Evolutionary conservation across 176 grass and related monocot species (phyloP), one percentile per base, ranked within the genome.

Genomic region (Areca catechu): DNA sequence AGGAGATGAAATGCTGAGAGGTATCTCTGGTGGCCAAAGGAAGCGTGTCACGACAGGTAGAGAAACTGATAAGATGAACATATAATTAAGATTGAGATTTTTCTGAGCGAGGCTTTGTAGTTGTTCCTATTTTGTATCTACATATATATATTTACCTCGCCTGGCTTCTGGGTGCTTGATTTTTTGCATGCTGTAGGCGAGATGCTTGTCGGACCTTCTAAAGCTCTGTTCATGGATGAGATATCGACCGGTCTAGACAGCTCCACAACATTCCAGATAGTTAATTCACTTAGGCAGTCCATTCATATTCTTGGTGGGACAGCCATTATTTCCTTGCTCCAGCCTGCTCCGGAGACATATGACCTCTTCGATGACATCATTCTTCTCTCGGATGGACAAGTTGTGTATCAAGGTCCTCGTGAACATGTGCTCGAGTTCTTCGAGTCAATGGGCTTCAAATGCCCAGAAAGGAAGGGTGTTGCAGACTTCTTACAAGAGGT

Each of bases 401-500:
- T 82, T 19, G 83, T 86, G 58, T 86, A 86, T 66, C 83, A 86
- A 37, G 83, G 83, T 16, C 83, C 83, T 24, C 77, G 70, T 6
- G 78, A 82, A 71, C 6, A 82, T 69, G 75, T 86, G 24, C 67
- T 86, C 15, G 83, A 86, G 50, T 86, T 86, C 74, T 86, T 86
- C 43, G 83, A 82, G 61, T 65, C 49, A 4, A 74, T 77, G 69
- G 83, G 83, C 19, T 86, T 86, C 65, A 86, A 78, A 60, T 86
- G 83, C 52, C 83, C 83, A 0, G 69, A 74, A 3, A 80, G 78
- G 50, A 82, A 86, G 66, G 83, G 83, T 10, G 65, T 86, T 22
- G 78, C 83, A 0, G 83, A 86, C 79, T 86, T 86, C 47, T 55
- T 86, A 56, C 83, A 86, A 78, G 83, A 86, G 60, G 77, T 79